A percentile compares a stretch with the other conserved stretches of the same genome.
These are phyloP conservation scores for Verbascum thapsus DNA, from an alignment of 257 asterid species.

Conservation along the genomic window DNA sequence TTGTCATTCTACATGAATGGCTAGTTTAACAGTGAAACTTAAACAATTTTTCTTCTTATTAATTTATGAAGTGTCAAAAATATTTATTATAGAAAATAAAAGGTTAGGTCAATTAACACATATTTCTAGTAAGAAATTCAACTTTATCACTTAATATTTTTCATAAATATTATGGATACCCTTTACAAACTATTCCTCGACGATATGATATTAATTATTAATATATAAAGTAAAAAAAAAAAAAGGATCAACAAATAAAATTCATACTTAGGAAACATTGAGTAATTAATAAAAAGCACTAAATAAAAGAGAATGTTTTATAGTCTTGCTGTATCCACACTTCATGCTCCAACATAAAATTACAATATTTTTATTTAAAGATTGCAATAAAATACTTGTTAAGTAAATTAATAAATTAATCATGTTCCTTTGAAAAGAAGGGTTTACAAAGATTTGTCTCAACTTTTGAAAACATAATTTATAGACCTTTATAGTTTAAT, in stretches of 20 bases:
- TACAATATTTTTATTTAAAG: too few relatives aligned
- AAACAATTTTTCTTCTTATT: too few relatives aligned
- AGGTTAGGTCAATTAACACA: too few relatives aligned
- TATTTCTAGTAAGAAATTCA: too few relatives aligned
- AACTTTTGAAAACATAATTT: conserved; percentile 46
- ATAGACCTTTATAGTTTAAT: conserved; percentile 35
- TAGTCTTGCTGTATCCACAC: conserved; percentile 31
- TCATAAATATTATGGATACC: too few relatives aligned
- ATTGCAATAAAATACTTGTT: too few relatives aligned
- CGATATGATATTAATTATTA: not conserved
- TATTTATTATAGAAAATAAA: too few relatives aligned
- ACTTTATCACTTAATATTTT: too few relatives aligned
- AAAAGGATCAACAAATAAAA: not conserved
- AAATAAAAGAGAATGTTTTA: not conserved
- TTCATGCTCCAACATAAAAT: conserved; percentile 32
- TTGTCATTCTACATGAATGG: too few relatives aligned
- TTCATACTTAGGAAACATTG: conserved; percentile 18
- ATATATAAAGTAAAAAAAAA: not conserved
- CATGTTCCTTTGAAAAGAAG: conserved; percentile 42
- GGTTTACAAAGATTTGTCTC: conserved; percentile 43
- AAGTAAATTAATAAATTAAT: conserved; percentile 27
- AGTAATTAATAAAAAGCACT: conserved; percentile 13
- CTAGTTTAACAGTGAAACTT: too few relatives aligned
- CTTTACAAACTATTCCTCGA: conserved; percentile 11
- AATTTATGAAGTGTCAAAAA: too few relatives aligned